Evolutionary conservation across 2,329 filamentous ascomycete genomes (phyloP).

Genomic region (Botrytis aclada): DNA sequence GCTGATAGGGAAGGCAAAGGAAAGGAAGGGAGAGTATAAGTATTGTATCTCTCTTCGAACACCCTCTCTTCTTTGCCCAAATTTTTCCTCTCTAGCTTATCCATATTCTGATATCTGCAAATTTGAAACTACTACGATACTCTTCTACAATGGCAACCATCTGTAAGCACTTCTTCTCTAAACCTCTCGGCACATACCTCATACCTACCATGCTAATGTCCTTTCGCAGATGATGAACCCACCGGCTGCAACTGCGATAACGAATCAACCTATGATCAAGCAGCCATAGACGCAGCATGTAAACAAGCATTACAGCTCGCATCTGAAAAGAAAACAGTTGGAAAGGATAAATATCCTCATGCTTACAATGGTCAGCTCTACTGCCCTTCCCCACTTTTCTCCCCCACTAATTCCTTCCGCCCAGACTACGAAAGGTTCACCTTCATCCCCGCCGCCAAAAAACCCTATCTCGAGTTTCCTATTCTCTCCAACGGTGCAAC

Average conservation of each 20-base stretch:
- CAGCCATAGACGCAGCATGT: constrained; percentile 32
- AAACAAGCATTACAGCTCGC: constrained; percentile 31
- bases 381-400: too few species aligned
- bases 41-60: neutral
- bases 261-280: constrained; percentile 29
- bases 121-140: neutral
- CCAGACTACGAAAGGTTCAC: constrained; percentile 37
- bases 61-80: neutral
- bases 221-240: constrained; percentile 26
- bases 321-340: constrained; percentile 30
- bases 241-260: constrained; percentile 30
- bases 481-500: constrained; percentile 28
- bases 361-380: constrained; percentile 33
- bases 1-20: neutral
- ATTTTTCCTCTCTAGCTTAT: neutral
- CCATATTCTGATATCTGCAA: neutral
- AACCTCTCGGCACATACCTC: neutral
- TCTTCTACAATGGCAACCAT: constrained; percentile 13
- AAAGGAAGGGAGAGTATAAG: neutral
- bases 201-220: neutral
- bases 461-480: constrained; percentile 38
- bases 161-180: neutral
- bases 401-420: neutral
- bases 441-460: constrained; percentile 33
- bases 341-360: constrained; percentile 37